phyloP scores from a whole-genome alignment of 257 asterid genomes.

The Asclepias syriaca region DNA sequence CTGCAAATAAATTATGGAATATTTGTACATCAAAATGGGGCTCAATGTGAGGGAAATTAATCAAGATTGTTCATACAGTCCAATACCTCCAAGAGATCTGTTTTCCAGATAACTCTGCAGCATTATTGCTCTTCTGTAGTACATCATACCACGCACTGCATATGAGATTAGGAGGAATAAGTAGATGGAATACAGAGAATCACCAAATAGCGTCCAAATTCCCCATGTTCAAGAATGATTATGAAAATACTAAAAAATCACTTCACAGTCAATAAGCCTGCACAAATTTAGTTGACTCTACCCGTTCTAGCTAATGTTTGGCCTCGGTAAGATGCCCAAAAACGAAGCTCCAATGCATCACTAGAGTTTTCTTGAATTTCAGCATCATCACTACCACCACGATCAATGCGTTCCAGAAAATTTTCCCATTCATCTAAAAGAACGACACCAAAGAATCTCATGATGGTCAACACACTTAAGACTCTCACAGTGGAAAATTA shows the following conservation, averaged over 20 bases:
- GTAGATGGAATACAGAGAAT: not conserved
- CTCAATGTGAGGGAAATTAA: not conserved
- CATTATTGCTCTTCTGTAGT: constrained; percentile 95
- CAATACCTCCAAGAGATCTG: constrained; percentile 72
- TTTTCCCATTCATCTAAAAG: constrained; percentile 92
- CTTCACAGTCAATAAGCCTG: not conserved
- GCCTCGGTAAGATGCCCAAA: constrained; percentile 99
- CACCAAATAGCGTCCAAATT: not conserved
- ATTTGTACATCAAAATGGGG: not conserved
- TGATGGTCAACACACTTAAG: not conserved
- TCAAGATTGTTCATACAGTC: constrained; percentile 7
- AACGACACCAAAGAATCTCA: constrained; percentile 8
- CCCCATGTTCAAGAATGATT: not conserved
- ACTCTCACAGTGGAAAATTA: not conserved
- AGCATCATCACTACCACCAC: constrained; percentile 55
- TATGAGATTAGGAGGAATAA: constrained; percentile 18
- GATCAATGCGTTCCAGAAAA: constrained; percentile 86
- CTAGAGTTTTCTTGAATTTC: constrained; percentile 75
- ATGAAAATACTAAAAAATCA: not conserved
- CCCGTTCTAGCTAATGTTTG: constrained; percentile 99
- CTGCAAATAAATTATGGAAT: constrained; percentile 28
- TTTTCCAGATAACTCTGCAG: constrained; percentile 87
- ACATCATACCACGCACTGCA: constrained; percentile 99
- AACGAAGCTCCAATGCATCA: constrained; percentile 84
- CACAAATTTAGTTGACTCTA: constrained; percentile 10